Conservation (phyloP, 257 asterid genomes). For the Solanum habrochaites region DNA sequence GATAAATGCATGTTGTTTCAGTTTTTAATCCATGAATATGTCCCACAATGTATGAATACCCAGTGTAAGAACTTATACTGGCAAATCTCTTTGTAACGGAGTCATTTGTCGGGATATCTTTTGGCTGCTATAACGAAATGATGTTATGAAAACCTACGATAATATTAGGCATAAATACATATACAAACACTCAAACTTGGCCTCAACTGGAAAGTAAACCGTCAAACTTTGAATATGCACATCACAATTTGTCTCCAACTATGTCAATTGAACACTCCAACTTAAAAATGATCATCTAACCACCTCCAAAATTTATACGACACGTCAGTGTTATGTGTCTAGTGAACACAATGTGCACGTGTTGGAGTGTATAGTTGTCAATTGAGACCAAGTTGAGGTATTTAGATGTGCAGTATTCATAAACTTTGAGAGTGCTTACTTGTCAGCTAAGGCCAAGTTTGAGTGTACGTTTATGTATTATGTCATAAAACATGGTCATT, state of each 20-base stretch:
- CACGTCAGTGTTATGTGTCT: not conserved
- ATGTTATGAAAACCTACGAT: not conserved
- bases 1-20: not conserved
- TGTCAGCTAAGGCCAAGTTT: not conserved
- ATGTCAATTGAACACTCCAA: not conserved
- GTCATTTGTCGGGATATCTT: not conserved
- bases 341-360: not conserved
- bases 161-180: not conserved
- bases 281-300: not conserved
- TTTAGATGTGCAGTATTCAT: not conserved
- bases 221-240: not conserved
- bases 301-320: not conserved
- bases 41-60: not conserved
- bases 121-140: not conserved
- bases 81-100: not conserved
- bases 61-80: not conserved
- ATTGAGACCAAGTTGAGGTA: not conserved
- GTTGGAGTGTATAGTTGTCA: not conserved
- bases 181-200: not conserved
- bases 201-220: not conserved
- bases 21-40: not conserved
- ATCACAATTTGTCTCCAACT: not conserved
- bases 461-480: not conserved
- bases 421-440: not conserved
- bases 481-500: not conserved